Evolutionary conservation across 2,329 filamentous ascomycete genomes (phyloP), one percentile per base, ranked within the genome.

Genomic region (Penicillium thymicola): DNA sequence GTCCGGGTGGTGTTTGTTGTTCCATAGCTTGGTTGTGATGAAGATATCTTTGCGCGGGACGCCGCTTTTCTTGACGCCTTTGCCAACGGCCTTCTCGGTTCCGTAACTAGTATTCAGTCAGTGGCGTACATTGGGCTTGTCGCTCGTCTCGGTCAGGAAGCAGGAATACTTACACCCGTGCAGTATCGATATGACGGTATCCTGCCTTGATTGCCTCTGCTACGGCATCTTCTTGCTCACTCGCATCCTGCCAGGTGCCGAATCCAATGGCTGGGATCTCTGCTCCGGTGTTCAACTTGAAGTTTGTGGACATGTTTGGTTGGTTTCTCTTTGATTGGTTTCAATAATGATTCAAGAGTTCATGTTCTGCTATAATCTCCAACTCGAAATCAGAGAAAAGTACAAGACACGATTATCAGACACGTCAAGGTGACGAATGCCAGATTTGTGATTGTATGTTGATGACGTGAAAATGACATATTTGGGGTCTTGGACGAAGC

Each of bases 21-120:
- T 87, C 85, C 85, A 88, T 36, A 88, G 75, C 70, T 89, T 89
- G 11, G 84, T 85, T 2, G 83, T 86, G 62, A 89, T 78, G 72
- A 88, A 89, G 59, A 89, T 75, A 54, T 89, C 79, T 42, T 83
- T 76, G 45, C 86, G 80, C 57, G 86, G 85, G 11, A 89, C 79
- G 45, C 86, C 81, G 32, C 83, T 83, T 59, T 86, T 81, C 63
- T 79, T 82, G 67, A 89, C 84, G 21, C 83, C 88, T 61, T 80
- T 75, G 13, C 86, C 88, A 0, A 88, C 85, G 51, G 87, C 85
- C 53, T 79, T 79, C 70, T 89, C 87, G 56, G 87, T 90, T 54
- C 79, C 78, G 67, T 88, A 88, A 68, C 75, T 78, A 34, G 18
- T 37, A 10, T 4, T 28, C 8, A 36, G 37, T 38, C 8, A 41